These are phyloP conservation scores for Furcasterigmium furcatum DNA, from an alignment of 2,329 filamentous ascomycete genomes.

Conservation along the genomic window DNA sequence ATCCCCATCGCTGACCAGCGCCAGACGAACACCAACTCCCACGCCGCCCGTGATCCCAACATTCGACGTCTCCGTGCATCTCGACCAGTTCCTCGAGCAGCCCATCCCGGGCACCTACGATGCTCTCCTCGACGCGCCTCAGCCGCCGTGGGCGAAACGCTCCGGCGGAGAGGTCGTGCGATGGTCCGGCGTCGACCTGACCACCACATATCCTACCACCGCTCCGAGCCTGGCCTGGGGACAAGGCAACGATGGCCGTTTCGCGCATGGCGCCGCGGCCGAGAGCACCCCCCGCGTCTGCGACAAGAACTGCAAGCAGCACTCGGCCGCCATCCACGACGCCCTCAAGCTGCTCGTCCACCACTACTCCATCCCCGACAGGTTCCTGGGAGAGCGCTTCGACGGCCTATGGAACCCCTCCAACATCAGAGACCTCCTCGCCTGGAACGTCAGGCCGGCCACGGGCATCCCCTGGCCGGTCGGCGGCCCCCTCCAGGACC, in stretches of 20 bases:
- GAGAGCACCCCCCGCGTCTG: slow-evolving; percentile 7
- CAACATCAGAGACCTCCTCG: slow-evolving; percentile 11
- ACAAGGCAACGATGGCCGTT: slow-evolving; percentile 7
- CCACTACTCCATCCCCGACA: slow-evolving; percentile 13
- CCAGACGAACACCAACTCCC: slow-evolving; percentile 15
- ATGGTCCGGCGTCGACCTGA: slow-evolving; percentile 19
- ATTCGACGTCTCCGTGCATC: slow-evolving; percentile 18
- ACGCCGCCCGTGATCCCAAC: slow-evolving; percentile 16
- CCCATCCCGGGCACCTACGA: slow-evolving; percentile 11
- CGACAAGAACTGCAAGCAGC: slow-evolving; percentile 16
- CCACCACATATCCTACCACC: slow-evolving; percentile 10
- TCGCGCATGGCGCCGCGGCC: slow-evolving; percentile 2
- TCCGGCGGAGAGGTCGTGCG: slow-evolving; percentile 9
- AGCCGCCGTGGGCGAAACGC: slow-evolving; percentile 7
- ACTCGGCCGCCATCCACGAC: slow-evolving; percentile 22
- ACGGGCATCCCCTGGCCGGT: not conserved
- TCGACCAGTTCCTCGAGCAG: slow-evolving; percentile 6
- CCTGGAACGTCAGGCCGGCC: not conserved
- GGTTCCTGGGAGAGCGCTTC: slow-evolving; percentile 6
- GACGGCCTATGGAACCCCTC: slow-evolving; percentile 8
- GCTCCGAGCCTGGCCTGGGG: slow-evolving; percentile 13
- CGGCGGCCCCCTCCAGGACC: slow-evolving; percentile 22
- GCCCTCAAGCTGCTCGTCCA: slow-evolving; percentile 20
- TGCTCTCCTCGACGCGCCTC: slow-evolving; percentile 13
- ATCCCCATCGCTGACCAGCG: not conserved